Evolutionary conservation across 176 grass and related monocot genomes (phyloP).

Genomic region (Phragmites australis): DNA sequence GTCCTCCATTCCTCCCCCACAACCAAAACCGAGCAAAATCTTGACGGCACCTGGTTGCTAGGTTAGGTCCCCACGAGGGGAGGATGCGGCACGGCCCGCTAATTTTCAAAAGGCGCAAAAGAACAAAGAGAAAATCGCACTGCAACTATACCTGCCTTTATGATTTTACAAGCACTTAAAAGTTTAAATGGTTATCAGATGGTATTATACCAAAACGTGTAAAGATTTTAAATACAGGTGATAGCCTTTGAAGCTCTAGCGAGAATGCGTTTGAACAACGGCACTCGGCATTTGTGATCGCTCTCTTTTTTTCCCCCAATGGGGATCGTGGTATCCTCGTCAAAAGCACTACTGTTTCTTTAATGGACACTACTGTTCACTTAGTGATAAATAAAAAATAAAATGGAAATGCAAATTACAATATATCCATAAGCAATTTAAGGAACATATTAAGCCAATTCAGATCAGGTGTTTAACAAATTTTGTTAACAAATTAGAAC

Average conservation of each 20-base stretch:
- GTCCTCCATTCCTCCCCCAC: background rate
- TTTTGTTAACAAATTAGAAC: too few relatives aligned
- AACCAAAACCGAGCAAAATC: conserved; percentile 17
- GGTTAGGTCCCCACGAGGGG: background rate
- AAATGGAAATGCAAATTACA: too few relatives aligned
- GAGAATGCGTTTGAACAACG: background rate
- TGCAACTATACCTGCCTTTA: background rate
- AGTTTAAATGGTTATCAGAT: background rate
- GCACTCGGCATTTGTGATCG: background rate
- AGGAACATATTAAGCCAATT: too few relatives aligned
- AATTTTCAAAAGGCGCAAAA: background rate
- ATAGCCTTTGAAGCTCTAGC: background rate
- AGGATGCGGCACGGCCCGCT: background rate
- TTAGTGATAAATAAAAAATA: background rate
- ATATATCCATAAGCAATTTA: too few relatives aligned
- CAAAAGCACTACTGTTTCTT: conserved; percentile 9
- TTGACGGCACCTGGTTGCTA: background rate
- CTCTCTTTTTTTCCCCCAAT: fast-evolving
- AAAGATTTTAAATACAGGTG: background rate
- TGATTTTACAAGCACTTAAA: background rate
- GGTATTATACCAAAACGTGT: background rate
- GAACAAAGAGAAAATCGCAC: background rate
- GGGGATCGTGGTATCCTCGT: background rate
- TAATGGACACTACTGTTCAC: background rate
- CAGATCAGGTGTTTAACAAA: too few relatives aligned